Conservation (phyloP, 208 protist species). For the Wallacemonas sp. region DNA sequence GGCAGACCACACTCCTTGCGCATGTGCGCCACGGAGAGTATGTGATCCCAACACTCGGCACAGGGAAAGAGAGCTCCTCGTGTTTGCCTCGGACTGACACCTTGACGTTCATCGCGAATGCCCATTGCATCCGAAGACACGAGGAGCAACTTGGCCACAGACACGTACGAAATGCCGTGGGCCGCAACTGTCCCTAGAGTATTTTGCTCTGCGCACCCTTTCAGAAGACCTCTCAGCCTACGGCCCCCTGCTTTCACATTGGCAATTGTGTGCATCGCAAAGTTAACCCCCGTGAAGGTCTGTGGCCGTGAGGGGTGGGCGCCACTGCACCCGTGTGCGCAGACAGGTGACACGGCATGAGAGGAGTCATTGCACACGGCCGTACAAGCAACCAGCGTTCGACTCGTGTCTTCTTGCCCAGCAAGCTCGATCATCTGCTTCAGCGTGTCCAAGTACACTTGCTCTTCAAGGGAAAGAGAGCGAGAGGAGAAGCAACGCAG, state of each 20-base stretch:
- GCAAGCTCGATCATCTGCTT: constrained; percentile 15
- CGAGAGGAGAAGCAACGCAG: neutral
- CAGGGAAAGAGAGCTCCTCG: constrained; percentile 57
- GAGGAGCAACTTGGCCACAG: constrained; percentile 61
- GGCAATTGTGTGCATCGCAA: constrained; percentile 60
- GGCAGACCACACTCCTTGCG: constrained; percentile 25
- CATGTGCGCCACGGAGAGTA: constrained; percentile 48
- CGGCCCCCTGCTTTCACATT: constrained; percentile 28
- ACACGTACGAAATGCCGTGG: constrained; percentile 50
- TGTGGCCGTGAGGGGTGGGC: too few species aligned
- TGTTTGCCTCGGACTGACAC: neutral
- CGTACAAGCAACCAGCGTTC: constrained; percentile 5
- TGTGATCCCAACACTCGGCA: constrained; percentile 73
- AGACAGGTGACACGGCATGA: neutral
- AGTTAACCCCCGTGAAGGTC: constrained; percentile 75
- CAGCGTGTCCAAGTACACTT: constrained; percentile 23
- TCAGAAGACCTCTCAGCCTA: constrained; percentile 68
- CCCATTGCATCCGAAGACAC: constrained; percentile 17
- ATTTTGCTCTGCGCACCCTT: constrained; percentile 90
- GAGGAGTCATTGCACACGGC: neutral
- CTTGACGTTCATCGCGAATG: neutral
- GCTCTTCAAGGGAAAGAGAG: constrained; percentile 12
- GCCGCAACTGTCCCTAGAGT: constrained; percentile 77
- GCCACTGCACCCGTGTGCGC: too few species aligned
- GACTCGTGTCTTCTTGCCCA: neutral